Evolutionary conservation across 2,329 filamentous ascomycete genomes (phyloP), one percentile per base, ranked within the genome.

Genomic region (Coniella lustricola): DNA sequence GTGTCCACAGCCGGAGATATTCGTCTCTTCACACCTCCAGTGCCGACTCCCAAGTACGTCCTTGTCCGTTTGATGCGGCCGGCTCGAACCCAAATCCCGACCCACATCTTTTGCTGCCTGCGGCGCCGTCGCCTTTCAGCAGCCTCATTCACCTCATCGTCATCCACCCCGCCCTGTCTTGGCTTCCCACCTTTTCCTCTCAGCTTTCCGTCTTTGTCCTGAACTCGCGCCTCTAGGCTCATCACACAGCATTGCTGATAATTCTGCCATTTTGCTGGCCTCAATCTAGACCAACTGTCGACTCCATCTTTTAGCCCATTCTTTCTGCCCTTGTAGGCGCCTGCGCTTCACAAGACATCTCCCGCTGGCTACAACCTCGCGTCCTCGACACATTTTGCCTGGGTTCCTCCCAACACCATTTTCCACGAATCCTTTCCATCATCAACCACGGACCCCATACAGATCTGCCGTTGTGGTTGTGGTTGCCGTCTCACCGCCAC

Each of bases 401-500:
- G 31, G 13, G 40, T 43, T 44, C 32, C 29, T 36, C 36, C 45
- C 33, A 52, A 51, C 33, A 42, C 42, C 49, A 54, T 12, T 34
- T 52, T 52, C 51, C 54, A 55, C 59, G 56, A 56, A 54, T 52
- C 55, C 59, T 58, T 25, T 4, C 60, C 63, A 64, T 62, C 63
- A 59, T 63, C 62, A 65, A 74, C 70, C 64, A 76, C 74, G 74
- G 73, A 73, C 66, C 64, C 65, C 57, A 67, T 65, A 69, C 69
- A 68, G 66, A 63, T 44, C 48, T 48, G 63, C 67, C 66, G 60
- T 59, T 65, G 65, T 62, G 64, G 61, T 60, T 48, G 63, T 68
- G 66, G 60, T 59, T 65, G 65, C 62, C 64, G 61, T 60, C 66
- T 73, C 63, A 60, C 73, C 62, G 55, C 70, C 60, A 52, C 70